Base-by-base conservation (phyloP, 306 rosid species). In the Cicer chorassanicum region DNA sequence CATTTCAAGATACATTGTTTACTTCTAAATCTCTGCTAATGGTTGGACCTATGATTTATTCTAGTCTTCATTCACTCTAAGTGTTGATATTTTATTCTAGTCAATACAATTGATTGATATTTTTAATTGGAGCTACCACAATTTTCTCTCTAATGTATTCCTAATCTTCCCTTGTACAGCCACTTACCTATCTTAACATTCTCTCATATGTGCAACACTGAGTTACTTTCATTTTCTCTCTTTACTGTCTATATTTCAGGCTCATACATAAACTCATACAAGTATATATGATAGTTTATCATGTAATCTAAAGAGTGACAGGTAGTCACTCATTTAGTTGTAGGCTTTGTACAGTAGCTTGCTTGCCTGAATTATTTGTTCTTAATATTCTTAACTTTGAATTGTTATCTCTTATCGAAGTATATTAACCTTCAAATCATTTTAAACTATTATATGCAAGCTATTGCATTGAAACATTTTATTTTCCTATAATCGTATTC, bases 371-470 rank as follows among this genome's bases (percentile, higher is more conserved):
- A 62, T 53, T 24, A 1, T 69, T 40, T 56, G 74, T 70, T 75
- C 68, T 77, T 78, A 73, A 54, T 62, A 59, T 54, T 62, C 69
- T 64, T 56, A 46, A 63, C 54, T 12, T 12, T 46, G 36, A 70
- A 65, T 34, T 78, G 61, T 63, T 55, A 50, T 61, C 38, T 24
- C 14, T 72, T 34, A 45, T 57, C 2, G 29, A 54, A 55, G 18
- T 63, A 56, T 29, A 21, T 57, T 10, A 21, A 36, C 44, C 50
- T 8, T 39, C 45, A 61, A 24, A 76, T 60, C 51, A 75, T 60
- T 68, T 72, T 45, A 56, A 41, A 7, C 53, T 29, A n/a, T 51
- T 19, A 39, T 61, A 18, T 41, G 61, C 15, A 49, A 63, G 39
- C 16, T 77, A 54, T 44, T 73, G 62, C 15, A 43, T 18, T 41